A percentile compares a stretch with the other conserved stretches of the same genome.
These are phyloP conservation scores for Pythium vanterpoolii DNA, from an alignment of 352 stramenopile species.

Conservation along the genomic window DNA sequence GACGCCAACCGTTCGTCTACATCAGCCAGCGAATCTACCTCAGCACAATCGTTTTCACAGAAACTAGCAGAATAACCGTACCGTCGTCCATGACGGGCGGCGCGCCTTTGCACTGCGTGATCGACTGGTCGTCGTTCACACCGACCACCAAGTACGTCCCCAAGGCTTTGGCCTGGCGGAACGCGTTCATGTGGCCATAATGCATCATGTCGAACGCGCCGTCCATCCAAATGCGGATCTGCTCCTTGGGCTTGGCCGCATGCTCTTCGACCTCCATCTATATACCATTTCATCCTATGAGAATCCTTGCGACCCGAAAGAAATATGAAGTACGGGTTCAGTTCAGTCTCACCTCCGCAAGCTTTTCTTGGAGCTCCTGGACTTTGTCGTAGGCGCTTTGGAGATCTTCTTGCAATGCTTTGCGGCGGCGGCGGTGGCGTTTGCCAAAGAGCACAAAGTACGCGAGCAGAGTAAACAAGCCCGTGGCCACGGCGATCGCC, in stretches of 20 bases:
- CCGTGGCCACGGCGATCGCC: conserved; percentile 76
- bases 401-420: conserved; percentile 73
- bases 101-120: conserved; percentile 94
- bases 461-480: conserved; percentile 73
- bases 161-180: conserved; percentile 93
- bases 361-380: conserved; percentile 80
- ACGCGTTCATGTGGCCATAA: conserved; percentile 99
- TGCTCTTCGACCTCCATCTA: conserved; percentile 85
- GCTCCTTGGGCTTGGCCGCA: conserved; percentile 58
- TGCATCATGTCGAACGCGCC: conserved; percentile 99
- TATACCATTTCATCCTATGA: conserved; percentile 21
- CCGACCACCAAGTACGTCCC: conserved; percentile 98
- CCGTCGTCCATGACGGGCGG: conserved; percentile 95
- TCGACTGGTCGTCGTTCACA: conserved; percentile 98
- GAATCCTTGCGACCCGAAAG: neutral
- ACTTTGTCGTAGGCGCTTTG: conserved; percentile 76
- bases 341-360: conserved; percentile 45
- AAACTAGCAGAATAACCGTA: conserved; percentile 14
- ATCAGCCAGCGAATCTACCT: neutral
- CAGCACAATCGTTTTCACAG: neutral
- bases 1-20: conserved; percentile 93
- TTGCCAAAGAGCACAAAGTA: conserved; percentile 90
- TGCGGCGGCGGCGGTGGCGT: conserved; percentile 65
- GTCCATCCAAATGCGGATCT: conserved; percentile 99
- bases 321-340: too few relatives aligned